Percentiles rank a stretch among this genome's conserved stretches.
phyloP scores from a whole-genome alignment of 2,329 filamentous ascomycete genomes.

The Didymella arachidicola region DNA sequence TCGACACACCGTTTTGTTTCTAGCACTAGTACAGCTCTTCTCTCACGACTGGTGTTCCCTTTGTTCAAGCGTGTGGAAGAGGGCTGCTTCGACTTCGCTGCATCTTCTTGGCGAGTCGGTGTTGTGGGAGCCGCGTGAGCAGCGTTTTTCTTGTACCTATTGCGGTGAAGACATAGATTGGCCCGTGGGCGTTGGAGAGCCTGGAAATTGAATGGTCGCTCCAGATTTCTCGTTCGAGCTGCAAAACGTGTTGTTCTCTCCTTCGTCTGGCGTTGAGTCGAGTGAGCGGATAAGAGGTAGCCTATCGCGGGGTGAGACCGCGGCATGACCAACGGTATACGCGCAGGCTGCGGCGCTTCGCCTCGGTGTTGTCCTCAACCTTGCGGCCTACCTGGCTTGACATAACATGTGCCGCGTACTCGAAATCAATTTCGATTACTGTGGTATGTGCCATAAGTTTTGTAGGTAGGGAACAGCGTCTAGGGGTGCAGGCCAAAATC shows the following conservation, averaged over 20 bases:
- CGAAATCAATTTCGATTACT: too few relatives aligned
- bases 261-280: too few relatives aligned
- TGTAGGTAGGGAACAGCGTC: too few relatives aligned
- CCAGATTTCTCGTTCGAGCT: background rate
- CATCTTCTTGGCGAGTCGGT: slow-evolving; percentile 1
- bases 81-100: slow-evolving; percentile 5
- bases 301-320: too few relatives aligned
- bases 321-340: too few relatives aligned
- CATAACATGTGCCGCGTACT: too few relatives aligned
- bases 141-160: slow-evolving; percentile 3
- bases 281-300: too few relatives aligned
- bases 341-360: too few relatives aligned
- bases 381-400: too few relatives aligned
- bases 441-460: too few relatives aligned
- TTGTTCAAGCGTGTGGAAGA: slow-evolving; percentile 6
- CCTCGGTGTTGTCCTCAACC: too few relatives aligned
- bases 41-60: background rate
- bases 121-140: background rate
- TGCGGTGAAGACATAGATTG: background rate
- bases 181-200: background rate
- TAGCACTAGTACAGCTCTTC: background rate
- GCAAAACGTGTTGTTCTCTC: background rate
- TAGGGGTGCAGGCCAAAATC: too few relatives aligned
- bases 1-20: slow-evolving; percentile 1
- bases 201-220: slow-evolving; percentile 1